Percentiles rank a stretch among this genome's conserved stretches.
These are phyloP conservation scores for Fomitopsis betulina DNA, from an alignment of 1,284 basidiomycete genomes.

Conservation along the genomic window DNA sequence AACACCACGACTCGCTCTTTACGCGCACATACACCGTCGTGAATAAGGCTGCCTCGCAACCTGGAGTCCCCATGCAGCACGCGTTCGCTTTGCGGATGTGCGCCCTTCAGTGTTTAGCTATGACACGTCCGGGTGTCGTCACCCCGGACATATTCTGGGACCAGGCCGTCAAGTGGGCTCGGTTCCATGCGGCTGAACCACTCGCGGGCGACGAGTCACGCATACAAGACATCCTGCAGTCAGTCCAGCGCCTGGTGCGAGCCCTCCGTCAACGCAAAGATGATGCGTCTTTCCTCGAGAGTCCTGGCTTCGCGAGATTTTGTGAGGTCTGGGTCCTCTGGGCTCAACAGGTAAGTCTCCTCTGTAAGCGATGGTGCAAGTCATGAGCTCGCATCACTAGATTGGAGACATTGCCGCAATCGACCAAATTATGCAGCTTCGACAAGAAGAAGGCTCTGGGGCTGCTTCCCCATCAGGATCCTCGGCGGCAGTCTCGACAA, in stretches of 20 bases:
- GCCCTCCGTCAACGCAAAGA: constrained; percentile 35
- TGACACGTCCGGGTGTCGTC: constrained; percentile 27
- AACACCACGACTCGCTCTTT: constrained; percentile 52
- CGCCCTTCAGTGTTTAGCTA: constrained; percentile 27
- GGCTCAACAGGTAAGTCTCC: constrained; percentile 25
- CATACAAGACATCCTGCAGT: constrained; percentile 34
- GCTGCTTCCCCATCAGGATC: background rate
- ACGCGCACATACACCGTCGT: constrained; percentile 54
- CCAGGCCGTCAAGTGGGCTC: constrained; percentile 52
- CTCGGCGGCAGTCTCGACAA: background rate
- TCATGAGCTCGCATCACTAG: constrained; percentile 26
- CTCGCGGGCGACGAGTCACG: constrained; percentile 25
- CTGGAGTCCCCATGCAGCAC: constrained; percentile 6
- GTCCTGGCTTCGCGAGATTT: constrained; percentile 50
- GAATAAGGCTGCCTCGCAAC: constrained; percentile 37
- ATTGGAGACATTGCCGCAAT: constrained; percentile 44
- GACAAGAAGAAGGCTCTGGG: constrained; percentile 17
- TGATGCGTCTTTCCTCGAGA: constrained; percentile 35
- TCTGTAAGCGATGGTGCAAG: background rate
- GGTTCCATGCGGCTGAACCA: constrained; percentile 35
- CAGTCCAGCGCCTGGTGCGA: constrained; percentile 37
- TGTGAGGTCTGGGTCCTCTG: constrained; percentile 49
- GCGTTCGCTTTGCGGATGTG: constrained; percentile 39
- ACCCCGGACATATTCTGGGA: constrained; percentile 55
- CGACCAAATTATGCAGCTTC: constrained; percentile 43